Conservation (phyloP, 2,329 filamentous ascomycete species). For the Metarhizium album region DNA sequence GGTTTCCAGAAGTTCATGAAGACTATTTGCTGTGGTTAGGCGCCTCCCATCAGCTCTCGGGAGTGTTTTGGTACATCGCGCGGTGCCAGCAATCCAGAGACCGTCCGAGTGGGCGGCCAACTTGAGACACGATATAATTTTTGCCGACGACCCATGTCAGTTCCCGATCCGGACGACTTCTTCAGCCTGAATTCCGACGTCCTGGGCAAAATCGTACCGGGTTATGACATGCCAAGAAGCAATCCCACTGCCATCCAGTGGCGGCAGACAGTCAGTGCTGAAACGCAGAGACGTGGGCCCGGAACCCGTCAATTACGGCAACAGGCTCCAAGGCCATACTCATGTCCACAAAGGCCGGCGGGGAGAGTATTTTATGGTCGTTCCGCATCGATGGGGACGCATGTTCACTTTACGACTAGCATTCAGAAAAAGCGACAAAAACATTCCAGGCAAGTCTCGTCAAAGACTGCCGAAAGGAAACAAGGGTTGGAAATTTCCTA, state of each 20-base stretch:
- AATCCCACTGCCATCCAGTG: background rate
- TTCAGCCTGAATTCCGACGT: background rate
- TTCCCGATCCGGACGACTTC: background rate
- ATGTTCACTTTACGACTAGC: conserved; percentile 8
- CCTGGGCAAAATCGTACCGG: background rate
- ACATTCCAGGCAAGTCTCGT: background rate
- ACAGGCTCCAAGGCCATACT: background rate
- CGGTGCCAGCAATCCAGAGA: conserved; percentile 15
- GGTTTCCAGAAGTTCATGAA: conserved; percentile 91
- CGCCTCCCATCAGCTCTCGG: conserved; percentile 12
- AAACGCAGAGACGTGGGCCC: conserved; percentile 3
- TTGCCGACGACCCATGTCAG: background rate
- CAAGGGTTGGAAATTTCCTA: conserved; percentile 6
- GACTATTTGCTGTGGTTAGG: conserved; percentile 77
- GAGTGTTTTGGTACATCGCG: conserved; percentile 20
- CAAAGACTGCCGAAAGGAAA: background rate
- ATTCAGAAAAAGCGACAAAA: background rate
- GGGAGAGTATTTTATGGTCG: background rate
- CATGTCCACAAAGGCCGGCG: background rate
- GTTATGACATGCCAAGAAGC: background rate
- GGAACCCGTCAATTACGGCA: conserved; percentile 4
- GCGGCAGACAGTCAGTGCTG: background rate
- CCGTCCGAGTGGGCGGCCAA: conserved; percentile 2
- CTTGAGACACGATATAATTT: background rate
- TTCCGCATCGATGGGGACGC: background rate